phyloP scores from a whole-genome alignment of 345 rosid genomes.

The Linum lewisii region DNA sequence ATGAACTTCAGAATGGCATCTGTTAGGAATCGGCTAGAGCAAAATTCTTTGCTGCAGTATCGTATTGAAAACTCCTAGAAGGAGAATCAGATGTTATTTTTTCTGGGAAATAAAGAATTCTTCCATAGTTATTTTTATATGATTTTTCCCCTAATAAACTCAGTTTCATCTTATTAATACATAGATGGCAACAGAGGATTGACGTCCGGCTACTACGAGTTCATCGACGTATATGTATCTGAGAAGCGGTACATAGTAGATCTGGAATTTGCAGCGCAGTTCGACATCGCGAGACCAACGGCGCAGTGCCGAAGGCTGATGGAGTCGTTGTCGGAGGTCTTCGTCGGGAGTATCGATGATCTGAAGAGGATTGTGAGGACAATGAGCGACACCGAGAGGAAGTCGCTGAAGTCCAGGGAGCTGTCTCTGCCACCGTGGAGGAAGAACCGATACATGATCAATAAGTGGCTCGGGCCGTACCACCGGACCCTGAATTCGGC shows the following conservation, averaged over 20 bases:
- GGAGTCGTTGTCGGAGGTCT: constrained; percentile 44
- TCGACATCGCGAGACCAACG: constrained; percentile 82
- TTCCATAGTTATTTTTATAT: no score
- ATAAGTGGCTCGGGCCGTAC: constrained; percentile 75
- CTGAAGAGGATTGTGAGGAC: no score
- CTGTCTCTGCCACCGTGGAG: constrained; percentile 88
- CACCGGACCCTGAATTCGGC: constrained; percentile 41
- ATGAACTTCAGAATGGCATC: no score
- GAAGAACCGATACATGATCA: constrained; percentile 81
- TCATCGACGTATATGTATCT: constrained; percentile 58
- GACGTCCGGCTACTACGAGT: constrained; percentile 63
- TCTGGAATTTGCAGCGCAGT: constrained; percentile 60
- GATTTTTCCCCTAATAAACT: no score
- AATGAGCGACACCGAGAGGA: no score
- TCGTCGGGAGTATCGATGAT: constrained; percentile 7
- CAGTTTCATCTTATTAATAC: no score
- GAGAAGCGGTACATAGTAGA: constrained; percentile 56
- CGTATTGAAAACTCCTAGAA: no score
- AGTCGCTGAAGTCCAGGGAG: constrained; percentile 4
- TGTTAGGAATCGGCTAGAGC: no score
- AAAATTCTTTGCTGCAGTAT: no score
- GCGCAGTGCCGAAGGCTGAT: constrained; percentile 34
- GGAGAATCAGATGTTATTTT: no score
- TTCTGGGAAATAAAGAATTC: no score
- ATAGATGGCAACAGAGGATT: no score